These are phyloP conservation scores for Angophora floribunda DNA, from an alignment of 345 rosid species.

Conservation along the genomic window DNA sequence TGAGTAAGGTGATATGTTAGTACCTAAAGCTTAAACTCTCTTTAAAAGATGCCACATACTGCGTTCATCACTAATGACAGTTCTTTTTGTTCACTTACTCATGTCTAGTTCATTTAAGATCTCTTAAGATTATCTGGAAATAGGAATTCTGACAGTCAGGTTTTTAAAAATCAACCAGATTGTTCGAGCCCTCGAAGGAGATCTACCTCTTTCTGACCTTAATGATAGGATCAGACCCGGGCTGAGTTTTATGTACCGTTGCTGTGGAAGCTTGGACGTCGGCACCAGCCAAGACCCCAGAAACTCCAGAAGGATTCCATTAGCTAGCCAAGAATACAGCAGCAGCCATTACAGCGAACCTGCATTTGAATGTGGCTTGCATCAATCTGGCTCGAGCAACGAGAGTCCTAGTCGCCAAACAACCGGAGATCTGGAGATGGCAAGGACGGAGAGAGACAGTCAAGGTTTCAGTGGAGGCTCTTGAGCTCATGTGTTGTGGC, in stretches of 20 bases:
- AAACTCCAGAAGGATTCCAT: slow-evolving; percentile 55
- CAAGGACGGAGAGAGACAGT: slow-evolving; percentile 31
- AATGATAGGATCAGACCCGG: slow-evolving; percentile 63
- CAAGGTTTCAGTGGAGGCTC: slow-evolving; percentile 46
- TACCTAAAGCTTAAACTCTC: neutral
- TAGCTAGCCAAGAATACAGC: slow-evolving; percentile 61
- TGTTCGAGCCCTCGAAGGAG: slow-evolving; percentile 85
- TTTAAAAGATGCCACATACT: no score
- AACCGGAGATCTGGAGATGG: slow-evolving; percentile 73
- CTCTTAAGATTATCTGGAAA: neutral
- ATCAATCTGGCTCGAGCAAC: slow-evolving; percentile 55
- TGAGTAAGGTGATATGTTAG: slow-evolving; percentile 59
- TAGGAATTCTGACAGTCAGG: neutral
- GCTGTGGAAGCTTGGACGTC: slow-evolving; percentile 10
- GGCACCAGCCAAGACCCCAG: slow-evolving; percentile 41
- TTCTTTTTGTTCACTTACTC: neutral
- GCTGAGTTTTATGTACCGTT: neutral
- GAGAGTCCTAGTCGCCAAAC: slow-evolving; percentile 25
- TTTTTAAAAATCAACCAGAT: slow-evolving; percentile 20
- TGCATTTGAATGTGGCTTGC: slow-evolving; percentile 7
- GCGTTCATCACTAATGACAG: neutral
- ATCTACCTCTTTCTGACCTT: slow-evolving; percentile 55
- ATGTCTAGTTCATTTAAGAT: neutral
- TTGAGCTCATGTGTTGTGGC: neutral
- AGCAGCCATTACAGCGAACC: slow-evolving; percentile 61